Evolutionary conservation across 208 protist species (phyloP), one percentile per base, ranked within the genome.

Genomic region (Trypanosoma brucei): DNA sequence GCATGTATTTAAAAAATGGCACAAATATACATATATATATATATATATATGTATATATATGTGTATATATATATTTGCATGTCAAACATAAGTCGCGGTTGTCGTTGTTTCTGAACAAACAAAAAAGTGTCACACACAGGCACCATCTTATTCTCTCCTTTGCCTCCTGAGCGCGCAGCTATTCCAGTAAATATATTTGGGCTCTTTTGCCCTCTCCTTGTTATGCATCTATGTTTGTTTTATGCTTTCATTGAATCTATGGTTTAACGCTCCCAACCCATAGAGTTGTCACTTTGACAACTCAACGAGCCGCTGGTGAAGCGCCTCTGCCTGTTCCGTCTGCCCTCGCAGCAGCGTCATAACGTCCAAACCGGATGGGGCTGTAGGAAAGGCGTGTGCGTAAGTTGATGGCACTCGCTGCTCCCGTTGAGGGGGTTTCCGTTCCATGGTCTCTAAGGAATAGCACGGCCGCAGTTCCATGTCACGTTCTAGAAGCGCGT

Each of bases 261-360:
- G 42, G 42, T 46, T 6, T 46, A 11, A 46, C 8, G 42, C 11
- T 14, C 22, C 22, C 22, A 22, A 22, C 22, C 22, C 22, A 22
- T 22, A 22, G 22, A 22, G 22, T 22, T n/a, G 31, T 69, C 49
- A 69, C 38, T 49, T 33, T 14, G 78, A 82, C 22, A 91, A 67
- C 59, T 84, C 81, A 56, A 84, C 56, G 3, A 92, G 69, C 40
- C 80, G 79, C 44, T 62, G 54, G 37, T 93, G 87, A 40, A 93
- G 61, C 7, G 69, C 66, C 57, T 68, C 81, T 33, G 87, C 83
- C 54, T 91, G 73, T 45, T 88, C 79, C 14, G 59, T 91, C 57
- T 93, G 87, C 31, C 59, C 63, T 8, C 69, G 62, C 42, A 93
- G 60, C 52, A 91, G 60, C 13, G 57, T 40, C 37, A 93, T 75